Conservation (phyloP, 768 basidiomycete genomes). For the Naganishia randhawae region DNA sequence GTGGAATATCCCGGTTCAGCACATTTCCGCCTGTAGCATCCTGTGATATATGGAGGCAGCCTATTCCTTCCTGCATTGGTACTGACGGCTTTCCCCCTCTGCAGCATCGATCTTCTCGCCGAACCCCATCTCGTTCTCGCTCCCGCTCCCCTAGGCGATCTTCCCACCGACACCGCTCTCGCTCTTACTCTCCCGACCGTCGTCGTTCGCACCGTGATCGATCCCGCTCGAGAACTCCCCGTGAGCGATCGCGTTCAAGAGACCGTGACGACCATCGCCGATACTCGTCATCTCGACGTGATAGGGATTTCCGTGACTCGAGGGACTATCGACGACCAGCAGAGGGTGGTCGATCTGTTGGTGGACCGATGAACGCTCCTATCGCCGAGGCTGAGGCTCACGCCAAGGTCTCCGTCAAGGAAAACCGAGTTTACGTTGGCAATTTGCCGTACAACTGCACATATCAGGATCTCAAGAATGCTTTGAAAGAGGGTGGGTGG, state of each 20-base stretch:
- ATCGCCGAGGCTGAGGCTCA: constrained; percentile 92
- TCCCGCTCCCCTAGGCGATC: constrained; percentile 42
- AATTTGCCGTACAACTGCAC: constrained; percentile 98
- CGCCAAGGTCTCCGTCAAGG: constrained; percentile 91
- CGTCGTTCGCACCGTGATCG: constrained; percentile 48
- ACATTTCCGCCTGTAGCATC: not conserved
- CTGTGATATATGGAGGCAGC: constrained; percentile 3
- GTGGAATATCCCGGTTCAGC: too few species aligned
- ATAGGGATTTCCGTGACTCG: constrained; percentile 32
- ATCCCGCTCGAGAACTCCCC: constrained; percentile 47
- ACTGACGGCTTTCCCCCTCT: not conserved
- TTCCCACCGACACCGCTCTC: constrained; percentile 51
- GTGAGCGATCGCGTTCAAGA: constrained; percentile 22
- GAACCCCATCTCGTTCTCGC: constrained; percentile 54
- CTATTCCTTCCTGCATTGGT: constrained; percentile 29
- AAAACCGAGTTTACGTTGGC: constrained; percentile 97
- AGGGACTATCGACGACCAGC: constrained; percentile 29
- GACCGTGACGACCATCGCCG: constrained; percentile 23
- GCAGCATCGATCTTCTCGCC: constrained; percentile 56
- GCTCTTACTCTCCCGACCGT: constrained; percentile 57
- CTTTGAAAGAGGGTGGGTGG: constrained; percentile 99
- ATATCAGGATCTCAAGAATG: constrained; percentile 98
- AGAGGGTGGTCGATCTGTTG: constrained; percentile 30
- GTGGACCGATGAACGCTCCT: constrained; percentile 49
- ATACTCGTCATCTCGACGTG: constrained; percentile 26